phyloP scores from a whole-genome alignment of 2,329 filamentous ascomycete species.

The Fusarium nematophilum region DNA sequence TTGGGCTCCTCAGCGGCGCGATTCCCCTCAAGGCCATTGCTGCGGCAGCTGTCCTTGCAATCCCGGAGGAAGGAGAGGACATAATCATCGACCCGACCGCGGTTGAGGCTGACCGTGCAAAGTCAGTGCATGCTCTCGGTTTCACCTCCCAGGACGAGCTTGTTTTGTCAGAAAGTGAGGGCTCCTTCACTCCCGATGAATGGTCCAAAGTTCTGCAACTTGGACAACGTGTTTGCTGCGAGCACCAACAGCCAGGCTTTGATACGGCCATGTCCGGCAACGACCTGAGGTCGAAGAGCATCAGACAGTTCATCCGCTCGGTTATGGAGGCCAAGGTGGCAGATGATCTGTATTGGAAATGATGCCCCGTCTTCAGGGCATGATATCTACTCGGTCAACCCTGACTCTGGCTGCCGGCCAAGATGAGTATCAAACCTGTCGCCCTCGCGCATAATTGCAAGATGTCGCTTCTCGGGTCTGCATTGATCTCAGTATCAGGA shows the following conservation, averaged over 20 bases:
- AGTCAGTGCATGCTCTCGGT: constrained; percentile 83
- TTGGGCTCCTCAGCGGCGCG: constrained; percentile 83
- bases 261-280: constrained; percentile 61
- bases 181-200: constrained; percentile 77
- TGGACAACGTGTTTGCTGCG: constrained; percentile 74
- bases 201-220: constrained; percentile 78
- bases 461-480: constrained; percentile 14
- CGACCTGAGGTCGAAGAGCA: constrained; percentile 55
- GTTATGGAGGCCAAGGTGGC: constrained; percentile 67
- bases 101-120: constrained; percentile 69
- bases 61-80: constrained; percentile 57
- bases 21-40: constrained; percentile 82
- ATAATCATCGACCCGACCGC: constrained; percentile 71
- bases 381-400: constrained; percentile 12
- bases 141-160: constrained; percentile 81
- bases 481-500: constrained; percentile 25
- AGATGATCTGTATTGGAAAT: constrained; percentile 69
- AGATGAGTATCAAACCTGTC: constrained; percentile 34
- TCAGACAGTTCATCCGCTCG: constrained; percentile 72
- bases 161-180: constrained; percentile 84
- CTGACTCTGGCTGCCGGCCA: constrained; percentile 18
- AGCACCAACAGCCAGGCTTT: constrained; percentile 49
- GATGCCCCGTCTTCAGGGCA: constrained; percentile 31
- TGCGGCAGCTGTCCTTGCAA: constrained; percentile 72
- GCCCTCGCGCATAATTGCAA: constrained; percentile 22